These are phyloP conservation scores for Taphrina deformans DNA, from an alignment of 1,139 yeast genomes.

Conservation along the genomic window DNA sequence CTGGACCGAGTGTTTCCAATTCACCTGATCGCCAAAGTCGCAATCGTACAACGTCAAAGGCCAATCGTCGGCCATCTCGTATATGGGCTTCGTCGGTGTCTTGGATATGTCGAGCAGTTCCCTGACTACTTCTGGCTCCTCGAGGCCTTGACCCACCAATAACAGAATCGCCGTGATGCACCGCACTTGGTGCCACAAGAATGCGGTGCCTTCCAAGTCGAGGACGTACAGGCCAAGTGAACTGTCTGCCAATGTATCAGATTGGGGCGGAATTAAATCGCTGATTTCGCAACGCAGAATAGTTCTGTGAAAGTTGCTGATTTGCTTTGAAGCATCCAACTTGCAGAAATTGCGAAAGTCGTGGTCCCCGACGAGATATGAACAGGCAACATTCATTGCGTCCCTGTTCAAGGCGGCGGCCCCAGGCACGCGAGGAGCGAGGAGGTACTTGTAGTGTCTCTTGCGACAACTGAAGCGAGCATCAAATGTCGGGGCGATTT, in stretches of 20 bases:
- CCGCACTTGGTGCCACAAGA: constrained; percentile 97
- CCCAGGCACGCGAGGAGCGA: constrained; percentile 46
- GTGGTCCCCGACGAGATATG: constrained; percentile 65
- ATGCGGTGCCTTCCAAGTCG: constrained; percentile 84
- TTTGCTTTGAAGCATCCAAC: constrained; percentile 89
- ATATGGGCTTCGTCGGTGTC: constrained; percentile 71
- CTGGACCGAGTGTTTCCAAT: constrained; percentile 29
- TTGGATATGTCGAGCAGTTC: constrained; percentile 60
- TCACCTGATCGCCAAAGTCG: constrained; percentile 49
- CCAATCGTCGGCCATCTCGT: constrained; percentile 88
- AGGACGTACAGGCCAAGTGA: constrained; percentile 56
- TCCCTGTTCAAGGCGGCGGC: constrained; percentile 56
- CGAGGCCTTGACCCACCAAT: constrained; percentile 75
- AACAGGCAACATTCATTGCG: constrained; percentile 70
- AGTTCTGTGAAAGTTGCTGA: constrained; percentile 66
- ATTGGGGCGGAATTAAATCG: constrained; percentile 42
- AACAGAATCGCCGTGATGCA: constrained; percentile 88
- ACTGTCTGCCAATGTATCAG: neutral
- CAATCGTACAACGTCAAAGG: constrained; percentile 89
- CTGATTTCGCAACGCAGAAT: constrained; percentile 58
- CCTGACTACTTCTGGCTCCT: constrained; percentile 57
- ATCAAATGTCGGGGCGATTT: constrained; percentile 81
- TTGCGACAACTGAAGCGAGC: constrained; percentile 86
- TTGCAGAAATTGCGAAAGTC: constrained; percentile 95
- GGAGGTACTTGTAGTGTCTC: constrained; percentile 83